Conservation (phyloP, 2,329 filamentous ascomycete species). For the Diaporthe citrichinensis region DNA sequence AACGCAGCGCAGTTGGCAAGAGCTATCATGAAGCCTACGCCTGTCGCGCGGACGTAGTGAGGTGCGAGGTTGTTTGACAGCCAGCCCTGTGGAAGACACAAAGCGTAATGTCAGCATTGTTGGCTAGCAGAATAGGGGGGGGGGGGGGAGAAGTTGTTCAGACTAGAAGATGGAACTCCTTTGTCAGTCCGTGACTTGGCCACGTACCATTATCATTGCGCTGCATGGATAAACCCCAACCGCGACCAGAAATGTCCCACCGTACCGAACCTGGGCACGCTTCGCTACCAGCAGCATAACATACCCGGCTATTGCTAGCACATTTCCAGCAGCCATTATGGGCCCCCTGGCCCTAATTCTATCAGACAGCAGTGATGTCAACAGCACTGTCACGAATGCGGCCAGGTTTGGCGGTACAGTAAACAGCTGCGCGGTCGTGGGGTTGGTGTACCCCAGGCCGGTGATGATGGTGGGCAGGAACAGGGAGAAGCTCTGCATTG, state of each 20-base stretch:
- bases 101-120: background rate
- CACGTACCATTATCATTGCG: conserved; percentile 47
- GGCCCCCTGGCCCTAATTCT: conserved; percentile 49
- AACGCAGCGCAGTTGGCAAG: conserved; percentile 60
- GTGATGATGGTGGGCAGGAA: conserved; percentile 61
- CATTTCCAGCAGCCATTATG: conserved; percentile 50
- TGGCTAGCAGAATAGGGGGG: background rate
- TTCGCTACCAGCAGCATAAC: conserved; percentile 52
- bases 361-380: conserved; percentile 52
- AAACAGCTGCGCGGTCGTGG: conserved; percentile 54
- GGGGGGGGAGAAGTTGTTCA: too few species aligned
- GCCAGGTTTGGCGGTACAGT: conserved; percentile 54
- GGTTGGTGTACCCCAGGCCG: conserved; percentile 55
- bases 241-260: conserved; percentile 53
- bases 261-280: conserved; percentile 51
- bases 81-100: conserved; percentile 50
- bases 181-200: background rate
- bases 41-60: conserved; percentile 58
- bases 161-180: background rate
- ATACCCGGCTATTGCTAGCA: conserved; percentile 52
- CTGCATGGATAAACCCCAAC: conserved; percentile 49
- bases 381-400: conserved; percentile 51
- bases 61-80: conserved; percentile 59
- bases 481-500: conserved; percentile 55
- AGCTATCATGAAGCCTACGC: conserved; percentile 57